Evolutionary conservation across 208 protist species (phyloP), one percentile per base, ranked within the genome.

Genomic region (Acanthamoeba culbertsoni): DNA sequence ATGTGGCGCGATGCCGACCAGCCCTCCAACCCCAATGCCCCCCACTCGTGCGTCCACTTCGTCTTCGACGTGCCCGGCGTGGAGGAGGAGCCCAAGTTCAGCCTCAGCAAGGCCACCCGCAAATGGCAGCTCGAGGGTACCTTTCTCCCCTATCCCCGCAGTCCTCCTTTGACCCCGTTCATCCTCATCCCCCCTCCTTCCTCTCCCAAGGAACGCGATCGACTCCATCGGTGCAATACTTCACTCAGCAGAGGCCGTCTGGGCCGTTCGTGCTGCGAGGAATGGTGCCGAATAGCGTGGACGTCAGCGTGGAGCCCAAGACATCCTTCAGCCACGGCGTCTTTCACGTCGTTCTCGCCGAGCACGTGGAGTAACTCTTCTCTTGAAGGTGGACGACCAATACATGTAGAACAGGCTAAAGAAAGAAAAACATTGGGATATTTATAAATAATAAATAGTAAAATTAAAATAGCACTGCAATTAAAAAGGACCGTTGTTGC

Each of bases 51-150:
- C 37, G 71, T 82, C n/a, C 71, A 82, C 45, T 53, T 82, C 2
- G 71, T 82, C 10, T 82, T 82, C 71, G 71, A 82, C 71, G 71
- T 82, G 71, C 71, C 71, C 42, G 71, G 71, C 71, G 71, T 82
- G 10, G 26, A n/a, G 7, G 71, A 82, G 71, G 71, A 82, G 43
- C 71, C 71, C 45, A 82, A 82, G 71, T 82, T 82, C 71, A 37
- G 42, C 71, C 53, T 82, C 42, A 82, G 71, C 71, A 46, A 53
- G 37, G 71, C 71, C 28, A 82, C 71, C 3, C 71, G 71, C 42
- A 48, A 82, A 43, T 82, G 71, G 71, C 71, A 82, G 45, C 71
- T 82, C 42, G 71, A 82, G 28, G 71, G 71, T 82, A 68, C 26
- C 20, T 18, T 23, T 18, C 14, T 20, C 23, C 68, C 18, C 35